Evolutionary conservation across 2,329 filamentous ascomycete species (phyloP), one percentile per base, ranked within the genome.

Genomic region (Pseudogymnoascus sp.): DNA sequence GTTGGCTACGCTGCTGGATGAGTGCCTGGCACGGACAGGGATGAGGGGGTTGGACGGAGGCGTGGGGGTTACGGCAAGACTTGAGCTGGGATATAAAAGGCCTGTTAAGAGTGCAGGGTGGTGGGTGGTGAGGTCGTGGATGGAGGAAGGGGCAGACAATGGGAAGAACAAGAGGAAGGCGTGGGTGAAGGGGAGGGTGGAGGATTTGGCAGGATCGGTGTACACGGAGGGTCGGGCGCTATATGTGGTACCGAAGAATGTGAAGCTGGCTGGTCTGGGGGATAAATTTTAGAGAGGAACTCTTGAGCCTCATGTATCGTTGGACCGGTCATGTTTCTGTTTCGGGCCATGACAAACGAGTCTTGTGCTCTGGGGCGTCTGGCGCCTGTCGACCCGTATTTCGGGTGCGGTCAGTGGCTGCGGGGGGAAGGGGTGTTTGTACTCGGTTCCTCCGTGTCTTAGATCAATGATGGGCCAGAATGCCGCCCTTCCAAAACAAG

Each of bases 1-100:
- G 5, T 79, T 89, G 59, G 87, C 86, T 6, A 91, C 86, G 0
- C 73, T 90, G 3, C 75, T 92, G 38, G 84, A 90, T 72, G 89
- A 92, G 77, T 83, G 81, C 61, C 78, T 90, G 66, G 85, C 85
- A n/a, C 79, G 87, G 46, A 86, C 84, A 65, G 84, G 84, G 10
- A 76, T 85, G 63, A 72, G 74, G 53, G 71, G 73, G 34, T 78
- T 85, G 66, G 77, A 78, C 1, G 75, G 73, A 7, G 75, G 77
- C 50, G 81, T 80, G 36, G 81, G 83, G 69, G 75, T 87, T 67
- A 82, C 85, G 70, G 78, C 86, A 44, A 81, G 79, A 61, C 73
- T 88, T 36, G 77, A 83, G 65, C 71, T 92, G 59, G 79, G 81
- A 62, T 93, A 91, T 73, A 78, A 82, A 46, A 81, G 79, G 63